Percentiles rank a stretch among this genome's conserved stretches.
Evolutionary conservation across 208 protist species (phyloP).

Genomic region (Acanthamoeba rhysodes): DNA sequence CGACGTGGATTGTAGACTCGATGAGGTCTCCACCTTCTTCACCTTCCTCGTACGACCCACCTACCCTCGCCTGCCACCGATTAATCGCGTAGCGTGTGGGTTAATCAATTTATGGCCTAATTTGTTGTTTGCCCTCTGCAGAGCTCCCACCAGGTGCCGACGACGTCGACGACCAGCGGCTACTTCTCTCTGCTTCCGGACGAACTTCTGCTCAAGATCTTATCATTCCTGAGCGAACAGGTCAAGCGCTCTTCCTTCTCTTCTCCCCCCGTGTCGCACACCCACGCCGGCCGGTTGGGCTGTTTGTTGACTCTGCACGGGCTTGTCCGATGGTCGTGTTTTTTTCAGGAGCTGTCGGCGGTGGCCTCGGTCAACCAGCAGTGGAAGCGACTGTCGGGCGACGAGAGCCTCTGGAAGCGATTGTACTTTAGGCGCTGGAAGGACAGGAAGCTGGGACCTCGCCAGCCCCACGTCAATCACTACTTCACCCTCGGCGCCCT

Average conservation of each 20-base stretch:
- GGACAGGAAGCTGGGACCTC: neutral
- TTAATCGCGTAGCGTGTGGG: too few species aligned
- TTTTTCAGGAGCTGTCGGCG: conserved; percentile 25
- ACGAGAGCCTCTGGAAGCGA: conserved; percentile 44
- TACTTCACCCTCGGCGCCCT: conserved; percentile 5
- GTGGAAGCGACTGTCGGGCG: conserved; percentile 61
- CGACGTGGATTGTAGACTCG: neutral
- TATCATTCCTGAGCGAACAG: conserved; percentile 42
- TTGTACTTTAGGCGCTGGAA: conserved; percentile 44
- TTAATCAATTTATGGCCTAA: neutral
- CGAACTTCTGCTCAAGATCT: conserved; percentile 48
- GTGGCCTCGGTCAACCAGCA: conserved; percentile 39
- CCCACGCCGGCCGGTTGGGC: neutral
- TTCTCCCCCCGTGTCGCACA: neutral
- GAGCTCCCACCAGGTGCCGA: conserved; percentile 2
- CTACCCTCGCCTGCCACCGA: neutral
- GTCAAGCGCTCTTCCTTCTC: neutral
- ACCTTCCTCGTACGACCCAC: neutral
- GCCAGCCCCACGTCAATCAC: conserved; percentile 6
- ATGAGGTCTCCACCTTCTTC: conserved; percentile 25
- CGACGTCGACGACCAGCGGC: conserved; percentile 40
- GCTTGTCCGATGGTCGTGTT: neutral
- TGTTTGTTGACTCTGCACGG: neutral
- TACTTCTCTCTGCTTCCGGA: conserved; percentile 49
- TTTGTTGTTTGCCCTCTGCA: neutral